Evolutionary conservation across 1,284 basidiomycete species (phyloP), one percentile per base, ranked within the genome.

Genomic region (Apiotrichum mycotoxinovorans): DNA sequence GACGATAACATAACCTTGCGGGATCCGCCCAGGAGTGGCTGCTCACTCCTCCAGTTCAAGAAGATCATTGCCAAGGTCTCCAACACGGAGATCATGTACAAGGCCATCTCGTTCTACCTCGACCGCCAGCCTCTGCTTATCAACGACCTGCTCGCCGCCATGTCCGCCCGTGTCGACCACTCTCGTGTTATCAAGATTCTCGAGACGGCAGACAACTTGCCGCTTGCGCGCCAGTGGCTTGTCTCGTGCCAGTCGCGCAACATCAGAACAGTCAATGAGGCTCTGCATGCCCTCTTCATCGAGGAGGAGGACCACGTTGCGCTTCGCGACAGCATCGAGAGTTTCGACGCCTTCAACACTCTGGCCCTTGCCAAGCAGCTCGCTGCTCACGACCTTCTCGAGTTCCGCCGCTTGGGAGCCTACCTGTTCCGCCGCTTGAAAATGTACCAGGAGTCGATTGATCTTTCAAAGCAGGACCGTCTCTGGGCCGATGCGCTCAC

Each of bases 271-370:
- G 92, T 99, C 71, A 99, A 98, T 73, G 92, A 96, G 65, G 94
- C 94, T 4, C 97, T 95, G 80, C 96, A 98, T 72, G 90, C 93
- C 68, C 80, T 98, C 34, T 81, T 98, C 54, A 98, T 98, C 62
- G 96, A 99, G 77, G 96, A 99, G 54, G 96, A 98, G 78, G 95
- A 98, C 76, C 93, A 92, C 80, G 92, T 95, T 77, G 97, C 94
- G 1, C 83, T 98, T 11, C 87, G 96, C 15, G 92, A 92, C 72
- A 93, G 90, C 23, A 92, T 98, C 62, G 94, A 98, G 78, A 92
- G 91, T 74, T 94, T 95, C 71, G 93, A 98, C 79, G 97, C 96
- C 79, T 98, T 97, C 81, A 91, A 98, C 78, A 91, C 91, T 62
- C 85, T 94, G 64, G 83, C 81, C 47, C 85, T 99, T 30, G 95